Percentiles rank a stretch among this genome's conserved stretches.
These are phyloP conservation scores for Arbutus unedo DNA, from an alignment of 148 eudicot species.

Conservation along the genomic window DNA sequence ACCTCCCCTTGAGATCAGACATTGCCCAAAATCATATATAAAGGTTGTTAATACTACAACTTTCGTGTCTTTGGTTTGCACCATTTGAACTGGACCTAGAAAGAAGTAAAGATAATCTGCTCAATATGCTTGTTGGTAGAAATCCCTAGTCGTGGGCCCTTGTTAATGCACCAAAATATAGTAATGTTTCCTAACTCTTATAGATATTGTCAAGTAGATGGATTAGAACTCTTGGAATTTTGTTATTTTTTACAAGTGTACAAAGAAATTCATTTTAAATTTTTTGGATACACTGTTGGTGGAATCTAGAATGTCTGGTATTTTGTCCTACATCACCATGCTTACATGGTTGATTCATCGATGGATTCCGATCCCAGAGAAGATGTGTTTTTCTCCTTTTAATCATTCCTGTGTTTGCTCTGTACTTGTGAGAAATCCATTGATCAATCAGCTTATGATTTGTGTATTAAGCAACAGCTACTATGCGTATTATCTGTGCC, in stretches of 20 bases:
- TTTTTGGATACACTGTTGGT: not conserved
- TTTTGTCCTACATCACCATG: constrained; percentile 2
- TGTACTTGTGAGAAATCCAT: not conserved
- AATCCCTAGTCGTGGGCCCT: not conserved
- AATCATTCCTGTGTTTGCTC: not conserved
- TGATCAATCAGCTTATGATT: not conserved
- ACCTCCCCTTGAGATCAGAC: too few relatives aligned
- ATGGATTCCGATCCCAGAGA: not conserved
- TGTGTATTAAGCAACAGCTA: not conserved
- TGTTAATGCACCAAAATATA: too few relatives aligned
- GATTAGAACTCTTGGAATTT: not conserved
- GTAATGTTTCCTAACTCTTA: too few relatives aligned
- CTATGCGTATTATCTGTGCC: not conserved
- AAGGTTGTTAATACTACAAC: not conserved
- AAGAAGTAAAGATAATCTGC: not conserved
- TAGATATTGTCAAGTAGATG: not conserved
- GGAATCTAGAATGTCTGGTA: not conserved
- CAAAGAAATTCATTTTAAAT: not conserved
- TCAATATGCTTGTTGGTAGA: not conserved
- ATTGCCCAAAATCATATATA: too few relatives aligned
- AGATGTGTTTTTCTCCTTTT: not conserved
- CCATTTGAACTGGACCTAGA: not conserved
- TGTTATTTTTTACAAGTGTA: not conserved
- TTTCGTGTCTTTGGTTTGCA: not conserved
- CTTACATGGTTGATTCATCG: not conserved